Evolutionary conservation across 176 grass and related monocot genomes (phyloP).

Genomic region (Cenchrus fungigraminus): DNA sequence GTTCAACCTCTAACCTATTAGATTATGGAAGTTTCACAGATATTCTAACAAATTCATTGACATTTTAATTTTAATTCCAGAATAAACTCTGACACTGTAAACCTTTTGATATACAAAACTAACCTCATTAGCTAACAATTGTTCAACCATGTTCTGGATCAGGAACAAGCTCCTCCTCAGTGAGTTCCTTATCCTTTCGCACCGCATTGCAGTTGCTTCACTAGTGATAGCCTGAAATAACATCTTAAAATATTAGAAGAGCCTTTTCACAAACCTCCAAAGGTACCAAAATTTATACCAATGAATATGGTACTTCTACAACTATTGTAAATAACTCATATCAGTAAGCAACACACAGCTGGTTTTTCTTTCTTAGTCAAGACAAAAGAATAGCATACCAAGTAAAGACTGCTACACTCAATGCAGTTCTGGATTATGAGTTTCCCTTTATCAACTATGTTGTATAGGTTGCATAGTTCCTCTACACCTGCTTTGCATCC

Average conservation of each 20-base stretch:
- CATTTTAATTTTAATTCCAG: not conserved
- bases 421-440: conserved; percentile 72
- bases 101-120: not conserved
- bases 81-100: not conserved
- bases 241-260: not conserved
- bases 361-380: not conserved
- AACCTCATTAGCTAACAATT: not conserved
- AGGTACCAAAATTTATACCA: not conserved
- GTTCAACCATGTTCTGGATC: conserved; percentile 81
- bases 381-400: conserved; percentile 57
- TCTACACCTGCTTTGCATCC: conserved; percentile 79
- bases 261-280: not conserved
- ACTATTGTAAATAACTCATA: not conserved
- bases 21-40: not conserved
- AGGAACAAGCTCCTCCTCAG: conserved; percentile 65
- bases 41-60: not conserved
- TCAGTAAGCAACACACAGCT: not conserved
- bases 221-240: conserved; percentile 71
- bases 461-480: conserved; percentile 82
- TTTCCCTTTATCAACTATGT: conserved; percentile 78
- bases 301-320: not conserved
- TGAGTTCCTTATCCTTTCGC: conserved; percentile 66
- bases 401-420: conserved; percentile 86
- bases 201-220: conserved; percentile 61
- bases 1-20: not conserved